Base-by-base conservation (phyloP, 495 filamentous ascomycete species). In the Delitschia confertaspora region DNA sequence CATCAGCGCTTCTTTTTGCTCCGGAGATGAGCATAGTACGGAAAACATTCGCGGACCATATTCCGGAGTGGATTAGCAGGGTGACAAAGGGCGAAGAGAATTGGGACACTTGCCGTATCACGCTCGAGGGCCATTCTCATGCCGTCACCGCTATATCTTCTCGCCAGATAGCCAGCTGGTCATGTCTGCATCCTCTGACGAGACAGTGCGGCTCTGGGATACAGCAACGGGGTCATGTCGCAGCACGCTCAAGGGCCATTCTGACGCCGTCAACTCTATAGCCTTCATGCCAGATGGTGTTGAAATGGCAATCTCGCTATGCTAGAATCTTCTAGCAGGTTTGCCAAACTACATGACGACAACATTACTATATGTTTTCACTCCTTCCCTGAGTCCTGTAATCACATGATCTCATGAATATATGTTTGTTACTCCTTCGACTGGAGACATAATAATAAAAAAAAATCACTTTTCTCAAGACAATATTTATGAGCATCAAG, bases 1-100 rank as follows among this genome's bases (percentile, higher is more conserved):
- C 33, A 32, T 48, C 60, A 7, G 61, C 53, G 4, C 46, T 71
- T 6, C 19, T 65, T 10, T 69, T 69, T 55, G 49, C 59, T 22
- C 65, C 60, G 21, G 18, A 45, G 32, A 51, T 10, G 18, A 57
- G 59, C 37, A 51, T 39, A 30, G 26, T 47, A 39, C 16, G 35
- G 35, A 30, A 47, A 11, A 24, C 44, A 10, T 47, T 47, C 14
- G 25, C 13, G 32, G 5, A 47, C 16, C 2, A 37, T 10, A 27
- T 37, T 4, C 35, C 24, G 10, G 16, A 18, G 24, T 33, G 20
- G 27, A 19, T 48, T 22, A 22, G 24, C 8, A 16, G 8, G 19
- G 24, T 48, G n/a, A 33, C 30, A 48, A 42, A 33, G 20, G 35
- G 25, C 19, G 38, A 48, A 33, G 45, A 33, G 1, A 20, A 48